These are phyloP conservation scores for Lizanozyma gosingica DNA, from an alignment of 1,139 yeast species.

Conservation along the genomic window DNA sequence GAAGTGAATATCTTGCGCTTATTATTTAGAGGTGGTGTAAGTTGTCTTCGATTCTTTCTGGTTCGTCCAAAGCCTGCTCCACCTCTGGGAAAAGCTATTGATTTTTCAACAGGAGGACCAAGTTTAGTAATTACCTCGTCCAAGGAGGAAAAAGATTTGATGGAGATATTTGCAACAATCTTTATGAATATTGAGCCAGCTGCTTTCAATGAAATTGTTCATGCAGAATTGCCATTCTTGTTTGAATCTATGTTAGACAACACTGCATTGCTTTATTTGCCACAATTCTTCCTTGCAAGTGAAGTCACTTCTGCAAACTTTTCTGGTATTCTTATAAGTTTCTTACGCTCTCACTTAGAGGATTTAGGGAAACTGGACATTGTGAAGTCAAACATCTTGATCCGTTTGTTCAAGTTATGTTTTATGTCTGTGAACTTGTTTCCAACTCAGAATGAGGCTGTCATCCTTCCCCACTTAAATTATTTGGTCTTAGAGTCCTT, in stretches of 20 bases:
- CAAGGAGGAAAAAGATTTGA: constrained; percentile 87
- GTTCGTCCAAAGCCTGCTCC: constrained; percentile 35
- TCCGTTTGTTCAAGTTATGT: constrained; percentile 80
- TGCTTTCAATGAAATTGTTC: constrained; percentile 87
- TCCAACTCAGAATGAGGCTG: constrained; percentile 81
- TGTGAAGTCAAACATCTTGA: constrained; percentile 70
- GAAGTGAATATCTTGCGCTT: constrained; percentile 72
- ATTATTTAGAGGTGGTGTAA: constrained; percentile 76
- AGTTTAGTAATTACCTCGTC: constrained; percentile 78
- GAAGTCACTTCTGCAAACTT: constrained; percentile 91
- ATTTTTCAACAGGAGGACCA: constrained; percentile 62
- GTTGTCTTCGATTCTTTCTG: constrained; percentile 70
- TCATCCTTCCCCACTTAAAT: constrained; percentile 79
- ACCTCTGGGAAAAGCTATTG: constrained; percentile 45
- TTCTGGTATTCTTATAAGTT: constrained; percentile 76
- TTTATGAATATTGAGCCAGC: constrained; percentile 94
- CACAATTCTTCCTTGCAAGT: constrained; percentile 89
- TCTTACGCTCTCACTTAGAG: constrained; percentile 62
- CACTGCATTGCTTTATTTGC: constrained; percentile 81
- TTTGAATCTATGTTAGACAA: constrained; percentile 77
- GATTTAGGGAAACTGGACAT: constrained; percentile 78
- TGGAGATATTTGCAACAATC: constrained; percentile 93
- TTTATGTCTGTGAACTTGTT: constrained; percentile 93
- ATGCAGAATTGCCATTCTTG: constrained; percentile 67
- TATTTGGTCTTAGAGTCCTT: constrained; percentile 74